Evolutionary conservation across 2,329 filamentous ascomycete species (phyloP), one percentile per base, ranked within the genome.

Genomic region (Colletotrichum orchidophilum): DNA sequence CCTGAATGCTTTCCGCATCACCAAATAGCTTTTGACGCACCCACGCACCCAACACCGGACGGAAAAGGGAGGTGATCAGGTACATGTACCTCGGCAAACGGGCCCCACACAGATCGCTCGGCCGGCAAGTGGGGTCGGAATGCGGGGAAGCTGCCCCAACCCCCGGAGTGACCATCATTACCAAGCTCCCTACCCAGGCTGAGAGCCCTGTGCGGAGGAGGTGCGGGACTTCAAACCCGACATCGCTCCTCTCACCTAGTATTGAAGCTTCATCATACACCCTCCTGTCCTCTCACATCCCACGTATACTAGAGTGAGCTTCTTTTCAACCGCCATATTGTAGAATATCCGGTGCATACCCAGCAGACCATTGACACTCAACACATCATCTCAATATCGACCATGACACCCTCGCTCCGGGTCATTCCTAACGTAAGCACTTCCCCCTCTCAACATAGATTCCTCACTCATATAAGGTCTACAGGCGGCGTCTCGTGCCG

Each of bases 401-500:
- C 18, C 29, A 74, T 74, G 73, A 66, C 73, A 57, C 73, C 73
- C 15, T 73, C 76, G 29, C 75, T 79, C 55, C 74, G 78, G 49
- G 75, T 75, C 68, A 35, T 78, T 46, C 77, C 78, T 58, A 77
- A 70, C 42, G 78, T 79, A 74, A 73, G 77, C 42, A 15, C 6
- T 27, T n/a, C 15, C 6, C 27, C 21, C 18, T 42, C 24, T 2
- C 24, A 5, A 39, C 26, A 15, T 11, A 29, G 24, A 12, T 21
- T 5, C 27, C 54, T 49, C 50, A 21, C 70, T 63, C 24, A 63
- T n/a, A n/a, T 24, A 21, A 31, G 18, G 2, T 29, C 50, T 60
- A 15, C 72, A 90, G 90, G 86, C 87, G 74, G 88, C 90, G 33
- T 85, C 87, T 57, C 86, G 91, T 75, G 94, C 94, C 18, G 83